Base-by-base conservation (phyloP, 129 eudicot genomes). In the Logfia minima region DNA sequence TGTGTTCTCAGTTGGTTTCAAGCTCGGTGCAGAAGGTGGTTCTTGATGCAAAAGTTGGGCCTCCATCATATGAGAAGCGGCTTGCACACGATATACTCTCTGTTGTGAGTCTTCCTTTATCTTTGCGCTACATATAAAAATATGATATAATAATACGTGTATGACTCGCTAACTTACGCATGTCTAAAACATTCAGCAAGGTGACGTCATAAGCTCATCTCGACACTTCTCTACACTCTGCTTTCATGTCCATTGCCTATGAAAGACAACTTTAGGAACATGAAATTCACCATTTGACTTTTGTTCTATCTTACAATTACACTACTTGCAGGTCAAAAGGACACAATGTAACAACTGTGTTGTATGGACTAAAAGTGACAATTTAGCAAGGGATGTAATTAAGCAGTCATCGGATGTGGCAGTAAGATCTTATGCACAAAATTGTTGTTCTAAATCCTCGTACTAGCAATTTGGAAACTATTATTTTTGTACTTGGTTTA, bases 331-430 rank as follows among this genome's bases (percentile, higher is more conserved):
- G 99, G 87, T 94, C 72, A 84, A 83, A 80, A 89, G 80, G 79
- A 81, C 96, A 68, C 81, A 71, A 35, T 94, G 99, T 75, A 85
- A 79, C 52, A 94, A 94, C 83, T 94, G 99, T 80, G 43, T 94
- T 48, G 87, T 91, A 56, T 91, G 99, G 99, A 91, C 97, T 19
- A 94, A 91, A 88, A 94, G 97, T 48, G 99, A 94, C 81, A 86
- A 58, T 53, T 79, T 94, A 77, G 96, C 77, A 35, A 83, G 97
- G 86, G 97, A 94, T 72, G 81, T 91, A 8, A 86, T 86, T 61
- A 83, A 74, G 72, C 82, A 79, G 82, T 91, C 99, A 45, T 72
- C 88, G 72, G 88, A 91, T 77, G 81, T 84, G 55, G 74, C 52
- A 83, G 99, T 89, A 85, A 85, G 79, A 53, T 67, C 34, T 11